Conservation (phyloP, 2,329 filamentous ascomycete species). For the Trichoderma endophyticum region DNA sequence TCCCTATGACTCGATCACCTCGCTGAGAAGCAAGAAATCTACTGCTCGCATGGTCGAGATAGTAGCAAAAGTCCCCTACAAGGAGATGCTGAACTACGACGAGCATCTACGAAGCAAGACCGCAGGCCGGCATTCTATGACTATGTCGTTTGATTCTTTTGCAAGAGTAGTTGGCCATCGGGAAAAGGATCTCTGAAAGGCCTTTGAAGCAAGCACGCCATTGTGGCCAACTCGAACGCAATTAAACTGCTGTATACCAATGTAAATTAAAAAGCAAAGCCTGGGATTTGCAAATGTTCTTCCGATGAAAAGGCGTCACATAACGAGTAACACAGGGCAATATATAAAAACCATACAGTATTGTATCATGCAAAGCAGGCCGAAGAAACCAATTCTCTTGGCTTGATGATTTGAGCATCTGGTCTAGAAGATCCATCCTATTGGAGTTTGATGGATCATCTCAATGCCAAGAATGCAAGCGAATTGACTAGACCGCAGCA, state of each 20-base stretch:
- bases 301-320: not conserved
- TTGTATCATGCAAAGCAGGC: not conserved
- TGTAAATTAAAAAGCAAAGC: not conserved
- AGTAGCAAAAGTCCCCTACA: conserved; percentile 82
- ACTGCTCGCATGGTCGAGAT: conserved; percentile 59
- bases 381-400: not conserved
- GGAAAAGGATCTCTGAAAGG: conserved; percentile 45
- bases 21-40: conserved; percentile 49
- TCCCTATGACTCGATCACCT: conserved; percentile 66
- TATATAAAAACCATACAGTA: not conserved
- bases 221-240: not conserved
- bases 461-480: not conserved
- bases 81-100: conserved; percentile 95
- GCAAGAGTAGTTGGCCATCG: conserved; percentile 53
- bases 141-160: conserved; percentile 58
- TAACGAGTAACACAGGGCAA: not conserved
- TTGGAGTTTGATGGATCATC: not conserved
- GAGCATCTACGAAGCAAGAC: conserved; percentile 86
- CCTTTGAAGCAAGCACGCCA: not conserved
- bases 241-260: not conserved
- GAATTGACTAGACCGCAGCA: not conserved
- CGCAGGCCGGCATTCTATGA: conserved; percentile 66
- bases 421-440: not conserved
- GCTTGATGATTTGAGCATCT: not conserved
- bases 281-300: not conserved